phyloP scores from a whole-genome alignment of 2,329 filamentous ascomycete genomes.

The Colletotrichum salicis region DNA sequence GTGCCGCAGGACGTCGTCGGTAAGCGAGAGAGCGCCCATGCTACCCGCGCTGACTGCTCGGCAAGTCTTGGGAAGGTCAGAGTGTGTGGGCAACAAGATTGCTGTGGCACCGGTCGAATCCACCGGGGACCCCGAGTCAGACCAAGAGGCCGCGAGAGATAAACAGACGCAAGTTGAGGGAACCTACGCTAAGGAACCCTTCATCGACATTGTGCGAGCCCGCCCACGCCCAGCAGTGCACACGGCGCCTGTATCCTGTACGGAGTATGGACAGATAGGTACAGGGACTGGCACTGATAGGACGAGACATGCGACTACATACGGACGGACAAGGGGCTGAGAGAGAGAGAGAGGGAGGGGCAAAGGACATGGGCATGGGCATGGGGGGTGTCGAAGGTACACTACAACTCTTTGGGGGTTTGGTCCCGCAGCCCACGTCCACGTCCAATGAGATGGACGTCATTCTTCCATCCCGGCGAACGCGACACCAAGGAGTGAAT shows the following conservation, averaged over 20 bases:
- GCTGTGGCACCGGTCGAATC: slow-evolving; percentile 33
- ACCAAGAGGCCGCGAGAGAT: slow-evolving; percentile 26
- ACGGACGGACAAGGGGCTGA: slow-evolving; percentile 7
- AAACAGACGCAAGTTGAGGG: slow-evolving; percentile 26
- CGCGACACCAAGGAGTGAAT: slow-evolving; percentile 22
- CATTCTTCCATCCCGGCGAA: slow-evolving; percentile 34
- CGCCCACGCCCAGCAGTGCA: slow-evolving; percentile 5
- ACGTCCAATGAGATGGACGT: slow-evolving; percentile 32
- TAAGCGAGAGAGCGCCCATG: slow-evolving; percentile 5
- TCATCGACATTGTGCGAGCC: slow-evolving; percentile 3
- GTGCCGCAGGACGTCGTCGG: slow-evolving; percentile 13
- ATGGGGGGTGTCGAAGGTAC: slow-evolving; percentile 16
- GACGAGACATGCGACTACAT: slow-evolving; percentile 2
- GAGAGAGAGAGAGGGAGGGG: slow-evolving; percentile 8
- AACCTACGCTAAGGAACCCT: slow-evolving; percentile 16
- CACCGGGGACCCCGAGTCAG: slow-evolving; percentile 34
- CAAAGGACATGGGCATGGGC: slow-evolving; percentile 23
- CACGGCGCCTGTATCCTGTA: neutral
- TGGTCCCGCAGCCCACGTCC: slow-evolving; percentile 10
- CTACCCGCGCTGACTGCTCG: slow-evolving; percentile 11
- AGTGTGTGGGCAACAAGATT: slow-evolving; percentile 28
- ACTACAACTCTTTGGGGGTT: slow-evolving; percentile 9
- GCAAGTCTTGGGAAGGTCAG: slow-evolving; percentile 21
- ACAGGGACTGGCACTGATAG: slow-evolving; percentile 12
- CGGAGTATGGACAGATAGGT: neutral